Evolutionary conservation across 106 monocot species (phyloP), one percentile per base, ranked within the genome.

Genomic region (Acanthochlamys bracteata): DNA sequence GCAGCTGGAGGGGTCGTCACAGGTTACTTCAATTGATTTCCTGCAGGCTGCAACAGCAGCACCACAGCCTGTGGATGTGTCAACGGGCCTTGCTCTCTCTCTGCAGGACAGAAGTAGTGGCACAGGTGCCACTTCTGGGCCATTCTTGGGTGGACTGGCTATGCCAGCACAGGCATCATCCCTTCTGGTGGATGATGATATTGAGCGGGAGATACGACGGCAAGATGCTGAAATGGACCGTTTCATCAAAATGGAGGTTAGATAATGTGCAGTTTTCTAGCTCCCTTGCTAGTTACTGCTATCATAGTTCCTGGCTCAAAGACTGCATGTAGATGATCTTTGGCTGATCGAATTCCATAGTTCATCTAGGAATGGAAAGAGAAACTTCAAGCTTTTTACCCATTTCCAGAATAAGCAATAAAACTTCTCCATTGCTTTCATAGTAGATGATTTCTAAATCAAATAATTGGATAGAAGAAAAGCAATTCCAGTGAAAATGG

Each of bases 191-290:
- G 89, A 79, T 24, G 89, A 84, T 10, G 89, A 84, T 39, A 76
- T 89, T 24, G 73, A 66, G 13, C 51, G 76, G 3, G 89, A 89
- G 81, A 51, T 89, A 15, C 78, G 73, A 66, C 69, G 89, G 67
- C 78, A 84, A 78, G 89, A 89, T 11, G 82, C 81, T 20, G 89
- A 89, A 75, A 76, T 89, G 73, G 79, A 89, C 49, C 75, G 79
- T 14, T 84, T 84, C 73, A 66, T 89, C 60, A 84, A 79, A 64
- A 20, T 75, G 24, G 75, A 84, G 89, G 89, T 89, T 22, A 58
- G 59, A 49, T 33, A 33, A 33, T 33, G 33, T 33, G 33, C 33
- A 33, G 33, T 6, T 33, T 33, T 33, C 33, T 33, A 33, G 33
- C 33, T 6, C 33, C 1, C 33, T 33, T 33, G 33, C 33, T 33